A percentile compares a stretch with the other conserved stretches of the same genome.
phyloP scores from a whole-genome alignment of 75 land plant species.

The Picea sitchensis region DNA sequence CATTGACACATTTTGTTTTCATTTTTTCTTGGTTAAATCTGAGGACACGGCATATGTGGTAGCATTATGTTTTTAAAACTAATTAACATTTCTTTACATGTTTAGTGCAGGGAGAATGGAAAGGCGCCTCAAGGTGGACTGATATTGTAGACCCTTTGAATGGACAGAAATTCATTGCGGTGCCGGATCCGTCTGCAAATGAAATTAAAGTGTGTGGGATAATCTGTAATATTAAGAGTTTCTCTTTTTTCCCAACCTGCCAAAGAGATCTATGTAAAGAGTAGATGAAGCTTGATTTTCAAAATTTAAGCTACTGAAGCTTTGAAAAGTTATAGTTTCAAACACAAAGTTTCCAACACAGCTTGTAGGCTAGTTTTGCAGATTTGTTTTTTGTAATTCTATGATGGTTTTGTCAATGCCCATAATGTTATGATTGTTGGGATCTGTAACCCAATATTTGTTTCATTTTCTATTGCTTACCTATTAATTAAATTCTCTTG shows the following conservation, averaged over 20 bases:
- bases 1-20: background rate
- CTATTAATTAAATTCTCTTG: background rate
- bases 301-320: background rate
- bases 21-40: background rate
- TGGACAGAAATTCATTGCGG: constrained; percentile 82
- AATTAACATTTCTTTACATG: background rate
- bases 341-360: background rate
- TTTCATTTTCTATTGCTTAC: background rate
- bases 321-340: background rate
- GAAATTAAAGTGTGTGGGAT: constrained; percentile 51
- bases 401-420: background rate
- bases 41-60: background rate
- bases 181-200: constrained; percentile 61
- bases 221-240: background rate
- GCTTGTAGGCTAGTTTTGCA: background rate
- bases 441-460: background rate
- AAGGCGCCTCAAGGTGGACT: constrained; percentile 44
- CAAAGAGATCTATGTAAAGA: background rate
- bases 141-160: constrained; percentile 78
- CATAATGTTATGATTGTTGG: background rate
- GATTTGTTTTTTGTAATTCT: background rate
- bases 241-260: background rate
- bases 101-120: constrained; percentile 92
- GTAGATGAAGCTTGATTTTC: background rate
- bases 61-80: background rate